Evolutionary conservation across 148 eudicot genomes (phyloP).

Genomic region (Rhododendron williamsianum): DNA sequence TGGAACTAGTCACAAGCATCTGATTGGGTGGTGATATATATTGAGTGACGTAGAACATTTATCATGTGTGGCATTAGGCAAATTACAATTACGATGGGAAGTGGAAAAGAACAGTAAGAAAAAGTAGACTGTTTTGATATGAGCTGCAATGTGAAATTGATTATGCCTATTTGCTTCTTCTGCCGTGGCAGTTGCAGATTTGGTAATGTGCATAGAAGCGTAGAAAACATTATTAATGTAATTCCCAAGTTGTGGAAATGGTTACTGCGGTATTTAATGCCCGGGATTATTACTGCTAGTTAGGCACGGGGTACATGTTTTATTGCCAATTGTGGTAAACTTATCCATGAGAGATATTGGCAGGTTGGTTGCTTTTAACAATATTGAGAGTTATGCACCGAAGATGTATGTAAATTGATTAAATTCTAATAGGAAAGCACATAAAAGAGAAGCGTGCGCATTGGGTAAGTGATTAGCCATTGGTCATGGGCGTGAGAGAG

Average conservation of each 20-base stretch:
- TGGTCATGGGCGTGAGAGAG: neutral
- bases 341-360: neutral
- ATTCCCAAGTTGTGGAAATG: neutral
- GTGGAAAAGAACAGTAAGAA: neutral
- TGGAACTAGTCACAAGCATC: neutral
- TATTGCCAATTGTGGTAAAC: neutral
- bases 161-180: neutral
- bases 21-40: neutral
- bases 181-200: neutral
- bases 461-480: neutral
- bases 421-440: neutral
- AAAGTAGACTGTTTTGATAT: neutral
- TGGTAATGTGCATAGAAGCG: neutral
- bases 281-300: neutral
- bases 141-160: neutral
- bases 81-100: neutral
- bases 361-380: neutral
- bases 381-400: neutral
- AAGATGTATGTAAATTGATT: neutral
- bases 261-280: neutral
- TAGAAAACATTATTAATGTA: neutral
- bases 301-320: neutral
- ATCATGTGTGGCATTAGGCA: no score
- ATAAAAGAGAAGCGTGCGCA: neutral
- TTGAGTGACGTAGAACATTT: neutral